Percentiles rank a stretch among this genome's conserved stretches.
phyloP scores from a whole-genome alignment of 805 yeast genomes.

The Monosporozyma aquatica region DNA sequence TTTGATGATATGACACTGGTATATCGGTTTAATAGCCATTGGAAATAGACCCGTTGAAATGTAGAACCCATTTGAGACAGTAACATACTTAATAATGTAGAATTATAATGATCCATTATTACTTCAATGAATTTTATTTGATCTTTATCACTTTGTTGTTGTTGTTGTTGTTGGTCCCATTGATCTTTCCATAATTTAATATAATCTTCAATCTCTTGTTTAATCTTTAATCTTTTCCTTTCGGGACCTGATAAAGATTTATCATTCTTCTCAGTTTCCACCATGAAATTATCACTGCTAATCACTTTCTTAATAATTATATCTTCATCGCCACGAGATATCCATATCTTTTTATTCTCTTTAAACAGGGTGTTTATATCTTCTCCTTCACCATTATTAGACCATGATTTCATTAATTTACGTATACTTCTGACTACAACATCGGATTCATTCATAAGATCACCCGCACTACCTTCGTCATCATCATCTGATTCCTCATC shows the following conservation, averaged over 20 bases:
- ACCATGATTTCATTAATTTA: neutral
- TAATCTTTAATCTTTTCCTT: conserved; percentile 6
- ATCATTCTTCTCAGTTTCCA: conserved; percentile 39
- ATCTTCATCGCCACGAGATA: conserved; percentile 14
- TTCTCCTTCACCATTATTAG: no score
- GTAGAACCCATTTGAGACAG: neutral
- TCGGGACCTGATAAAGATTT: conserved; percentile 46
- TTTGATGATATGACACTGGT: neutral
- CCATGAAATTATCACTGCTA: conserved; percentile 20
- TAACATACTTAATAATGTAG: conserved; percentile 7
- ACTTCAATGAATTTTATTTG: conserved; percentile 9
- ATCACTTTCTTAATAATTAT: conserved; percentile 11
- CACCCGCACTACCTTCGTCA: neutral
- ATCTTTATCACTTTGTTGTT: no score
- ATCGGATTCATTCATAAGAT: no score
- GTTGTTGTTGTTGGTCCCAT: conserved; percentile 14
- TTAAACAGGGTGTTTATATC: neutral
- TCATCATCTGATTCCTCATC: conserved; percentile 1
- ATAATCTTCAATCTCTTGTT: conserved; percentile 10
- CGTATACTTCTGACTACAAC: no score
- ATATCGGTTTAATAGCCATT: conserved; percentile 10
- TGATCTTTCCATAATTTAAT: conserved; percentile 10
- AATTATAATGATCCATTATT: conserved; percentile 10
- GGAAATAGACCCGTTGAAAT: conserved; percentile 7
- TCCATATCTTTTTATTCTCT: conserved; percentile 5